Evolutionary conservation across 768 basidiomycete species (phyloP).

Genomic region (Suillus sp.): DNA sequence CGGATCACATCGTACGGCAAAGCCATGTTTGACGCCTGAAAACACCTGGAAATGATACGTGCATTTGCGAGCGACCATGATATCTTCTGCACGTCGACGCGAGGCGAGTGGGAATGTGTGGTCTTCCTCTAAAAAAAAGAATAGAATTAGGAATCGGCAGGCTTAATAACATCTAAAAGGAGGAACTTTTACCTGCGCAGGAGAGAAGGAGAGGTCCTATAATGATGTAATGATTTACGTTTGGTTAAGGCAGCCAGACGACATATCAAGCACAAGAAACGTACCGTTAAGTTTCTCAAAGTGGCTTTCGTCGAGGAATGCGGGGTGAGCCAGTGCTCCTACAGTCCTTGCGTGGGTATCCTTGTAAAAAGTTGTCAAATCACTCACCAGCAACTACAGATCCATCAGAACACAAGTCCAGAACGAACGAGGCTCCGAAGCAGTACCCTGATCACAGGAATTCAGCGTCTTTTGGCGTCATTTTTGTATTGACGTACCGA

Average conservation of each 20-base stretch:
- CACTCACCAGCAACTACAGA: slow-evolving; percentile 46
- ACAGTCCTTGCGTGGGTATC: background rate
- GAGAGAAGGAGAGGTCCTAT: slow-evolving; percentile 25
- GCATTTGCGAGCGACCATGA: slow-evolving; percentile 48
- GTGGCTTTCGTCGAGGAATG: slow-evolving; percentile 51
- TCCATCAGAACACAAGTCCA: slow-evolving; percentile 46
- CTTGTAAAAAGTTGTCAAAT: background rate
- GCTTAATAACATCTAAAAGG: background rate
- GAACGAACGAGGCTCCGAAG: slow-evolving; percentile 52
- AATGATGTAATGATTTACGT: background rate
- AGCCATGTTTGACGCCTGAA: slow-evolving; percentile 39
- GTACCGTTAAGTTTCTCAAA: slow-evolving; percentile 50
- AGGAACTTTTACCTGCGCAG: slow-evolving; percentile 23
- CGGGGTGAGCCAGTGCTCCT: slow-evolving; percentile 57
- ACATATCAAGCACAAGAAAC: slow-evolving; percentile 14
- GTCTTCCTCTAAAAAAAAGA: slow-evolving; percentile 46
- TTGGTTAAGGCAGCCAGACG: background rate
- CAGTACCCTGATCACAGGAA: slow-evolving; percentile 49
- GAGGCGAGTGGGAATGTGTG: slow-evolving; percentile 48
- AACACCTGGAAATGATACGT: slow-evolving; percentile 60
- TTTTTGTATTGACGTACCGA: slow-evolving; percentile 35
- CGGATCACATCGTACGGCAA: slow-evolving; percentile 22
- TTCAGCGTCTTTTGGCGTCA: background rate
- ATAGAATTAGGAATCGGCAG: background rate
- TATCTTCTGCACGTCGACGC: slow-evolving; percentile 57